Base-by-base conservation (phyloP, 371 early-diverging fungal genomes). In the Rhizomucor miehei region DNA sequence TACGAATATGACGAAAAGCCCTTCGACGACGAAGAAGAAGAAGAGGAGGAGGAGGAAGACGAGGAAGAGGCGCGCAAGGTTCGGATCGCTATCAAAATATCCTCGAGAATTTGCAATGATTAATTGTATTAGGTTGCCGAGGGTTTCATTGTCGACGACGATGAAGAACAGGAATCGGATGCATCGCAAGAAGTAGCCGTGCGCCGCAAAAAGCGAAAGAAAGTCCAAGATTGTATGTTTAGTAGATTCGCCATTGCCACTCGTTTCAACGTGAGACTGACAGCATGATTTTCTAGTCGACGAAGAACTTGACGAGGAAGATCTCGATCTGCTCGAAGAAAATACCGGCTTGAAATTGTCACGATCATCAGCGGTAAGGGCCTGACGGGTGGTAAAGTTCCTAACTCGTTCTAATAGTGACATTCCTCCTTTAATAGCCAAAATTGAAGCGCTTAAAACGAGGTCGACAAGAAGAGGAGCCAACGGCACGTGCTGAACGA, bases 251-350 rank as follows among this genome's bases (percentile, higher is more conserved):
- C 37, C 48, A 16, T 46, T 35, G 11, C 20, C 35, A 52, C 9
- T 35, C n/a, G n/a, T 25, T 48, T 25, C n/a, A 21, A 53, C 36
- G 23, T 14, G 38, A 21, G 9, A 17, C 17, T 36, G 14, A 23
- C 35, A 23, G 41, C 23, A 16, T 49, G 21, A n/a, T n/a, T n/a
- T 37, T 17, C 37, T 62, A 59, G 66, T 65, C 38, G 73, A 76
- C 20, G 89, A 91, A 34, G 88, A 88, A 39, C 71, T 93, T n/a
- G 91, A 92, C 29, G 94, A 93, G 41, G 94, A 93, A 59, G 94
- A 94, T 71, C 66, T 92, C 45, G 92, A 81, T 20, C 77, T 94
- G 20, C 67, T 94, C 23, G 90, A 87, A 57, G 94, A 92, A 59
- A 93, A 94, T 64, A 87, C 89, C 8, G 91, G 89, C 36, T 72